Base-by-base conservation (phyloP, 1,284 basidiomycete species). In the Vanrija humicola region DNA sequence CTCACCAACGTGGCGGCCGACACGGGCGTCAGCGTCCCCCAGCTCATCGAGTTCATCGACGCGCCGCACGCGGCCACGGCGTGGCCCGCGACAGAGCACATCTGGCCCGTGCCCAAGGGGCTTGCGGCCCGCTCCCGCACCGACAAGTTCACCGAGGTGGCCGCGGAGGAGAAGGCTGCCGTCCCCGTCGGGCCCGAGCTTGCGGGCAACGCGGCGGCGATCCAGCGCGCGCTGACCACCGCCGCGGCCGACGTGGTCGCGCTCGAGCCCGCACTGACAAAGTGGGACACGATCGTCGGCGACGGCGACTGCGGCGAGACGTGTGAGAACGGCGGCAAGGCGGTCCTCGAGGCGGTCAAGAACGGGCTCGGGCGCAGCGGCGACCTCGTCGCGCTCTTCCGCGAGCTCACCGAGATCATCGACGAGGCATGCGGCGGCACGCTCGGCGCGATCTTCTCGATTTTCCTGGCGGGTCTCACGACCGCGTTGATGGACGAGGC, bases 191-290 rank as follows among this genome's bases (percentile, higher is more conserved):
- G 70, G 23, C 65, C 71, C 43, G 70, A 72, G 53, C 49, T 72
- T 19, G 16, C 58, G 15, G 60, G 64, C 64, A 44, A 60, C 64
- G 15, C n/a, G n/a, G 46, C 59, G 14, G 25, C 47, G 9, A 65
- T 73, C 25, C 55, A 58, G 48, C 48, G 59, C 14, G 61, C 67
- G 1, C 68, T 74, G 59, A 64, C 58, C 39, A 50, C 50, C 1
- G 69, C 70, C 2, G 58, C 67, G 1, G 63, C 68, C 38, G 67
- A 69, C 54, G 68, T 70, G 2, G 62, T 74, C n/a, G 65, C 65
- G 2, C 62, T 71, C 18, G 79, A 80, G 66, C 78, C 79, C 0
- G 69, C 74, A 44, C 62, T 80, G 38, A 80, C 79, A 8, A 66
- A 71, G 57, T 79, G 77, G 71, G 79, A 80, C 63, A 80, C 79